phyloP scores from a whole-genome alignment of 2,329 filamentous ascomycete species.

The Fusarium brachygibbosum region DNA sequence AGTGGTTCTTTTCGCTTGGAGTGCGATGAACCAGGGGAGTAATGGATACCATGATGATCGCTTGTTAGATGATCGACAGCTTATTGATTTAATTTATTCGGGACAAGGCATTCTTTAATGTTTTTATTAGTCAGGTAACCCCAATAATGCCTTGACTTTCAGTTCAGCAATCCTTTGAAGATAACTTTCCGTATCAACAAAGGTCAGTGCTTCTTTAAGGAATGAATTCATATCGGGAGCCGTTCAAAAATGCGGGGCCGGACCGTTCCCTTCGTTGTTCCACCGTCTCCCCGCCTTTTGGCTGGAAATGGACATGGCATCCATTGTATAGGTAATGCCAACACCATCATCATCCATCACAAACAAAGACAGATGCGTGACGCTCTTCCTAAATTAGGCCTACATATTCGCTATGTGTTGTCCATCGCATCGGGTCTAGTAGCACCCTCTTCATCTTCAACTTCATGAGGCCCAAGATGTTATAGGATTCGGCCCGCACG shows the following conservation, averaged over 20 bases:
- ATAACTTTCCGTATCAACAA: background rate
- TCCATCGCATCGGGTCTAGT: slow-evolving; percentile 2
- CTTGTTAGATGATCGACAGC: slow-evolving; percentile 19
- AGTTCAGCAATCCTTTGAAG: background rate
- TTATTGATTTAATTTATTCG: slow-evolving; percentile 27
- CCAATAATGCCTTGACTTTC: slow-evolving; percentile 21
- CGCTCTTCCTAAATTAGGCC: slow-evolving; percentile 26
- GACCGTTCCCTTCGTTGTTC: slow-evolving; percentile 29
- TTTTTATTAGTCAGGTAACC: slow-evolving; percentile 2
- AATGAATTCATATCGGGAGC: background rate
- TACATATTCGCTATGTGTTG: background rate
- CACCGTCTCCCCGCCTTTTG: slow-evolving; percentile 40
- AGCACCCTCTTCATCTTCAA: background rate
- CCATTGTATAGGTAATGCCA: background rate
- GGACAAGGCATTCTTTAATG: slow-evolving; percentile 29
- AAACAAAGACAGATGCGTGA: slow-evolving; percentile 6
- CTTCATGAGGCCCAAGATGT: slow-evolving; percentile 11
- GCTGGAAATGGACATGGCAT: slow-evolving; percentile 34
- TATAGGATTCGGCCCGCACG: slow-evolving; percentile 35
- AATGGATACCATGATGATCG: slow-evolving; percentile 14
- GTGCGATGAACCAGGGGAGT: slow-evolving; percentile 6
- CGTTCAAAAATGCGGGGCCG: slow-evolving; percentile 30
- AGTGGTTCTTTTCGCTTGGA: slow-evolving; percentile 10
- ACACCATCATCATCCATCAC: slow-evolving; percentile 4
- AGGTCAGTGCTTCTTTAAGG: background rate